phyloP scores from a whole-genome alignment of 176 grass and related monocot species.

The Sorghum bicolor region Sorghum_bicolor_NCBIv3 NC_012872.2:55485001-55485500 shows the following conservation, averaged over 20 bases:
- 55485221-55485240: slow-evolving; percentile 26
- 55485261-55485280: not conserved
- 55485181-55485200: slow-evolving; percentile 49
- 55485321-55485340: not conserved
- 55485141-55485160: slow-evolving; percentile 93
- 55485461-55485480: slow-evolving; percentile 49
- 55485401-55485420: slow-evolving; percentile 85
- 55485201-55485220: slow-evolving; percentile 89
- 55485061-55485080: slow-evolving; percentile 62
- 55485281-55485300: not conserved
- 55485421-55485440: slow-evolving; percentile 98
- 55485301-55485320: not conserved
- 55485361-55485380: slow-evolving; percentile 77
- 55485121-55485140: slow-evolving; percentile 59
- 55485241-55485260: not conserved
- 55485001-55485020: not conserved
- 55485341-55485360: slow-evolving; percentile 81
- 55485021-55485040: not conserved
- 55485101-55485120: slow-evolving; percentile 84
- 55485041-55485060: not conserved
- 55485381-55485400: slow-evolving; percentile 71
- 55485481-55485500: slow-evolving; percentile 4
- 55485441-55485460: slow-evolving; percentile 90
- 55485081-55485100: slow-evolving; percentile 87
- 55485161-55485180: slow-evolving; percentile 53